Conservation (phyloP, 2,329 filamentous ascomycete genomes). For the Penicillium capsulatum region DNA sequence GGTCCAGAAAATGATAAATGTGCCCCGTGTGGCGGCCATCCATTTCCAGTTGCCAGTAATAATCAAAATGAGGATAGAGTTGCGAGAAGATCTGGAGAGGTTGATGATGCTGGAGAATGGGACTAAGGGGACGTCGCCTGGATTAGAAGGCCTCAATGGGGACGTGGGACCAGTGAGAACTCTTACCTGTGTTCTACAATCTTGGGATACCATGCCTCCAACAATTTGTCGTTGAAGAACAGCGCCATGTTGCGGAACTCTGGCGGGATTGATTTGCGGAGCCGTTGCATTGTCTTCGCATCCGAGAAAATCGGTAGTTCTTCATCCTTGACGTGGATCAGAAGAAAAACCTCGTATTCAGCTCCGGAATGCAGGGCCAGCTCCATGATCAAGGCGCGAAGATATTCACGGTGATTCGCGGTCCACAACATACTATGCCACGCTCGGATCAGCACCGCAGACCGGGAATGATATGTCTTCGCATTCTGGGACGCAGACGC, state of each 20-base stretch:
- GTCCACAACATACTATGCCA: conserved; percentile 79
- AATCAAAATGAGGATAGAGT: conserved; percentile 60
- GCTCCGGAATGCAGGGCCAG: conserved; percentile 68
- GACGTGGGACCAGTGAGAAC: background rate
- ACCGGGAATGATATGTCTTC: conserved; percentile 45
- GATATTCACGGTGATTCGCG: conserved; percentile 73
- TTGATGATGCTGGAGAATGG: conserved; percentile 46
- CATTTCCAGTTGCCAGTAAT: conserved; percentile 70
- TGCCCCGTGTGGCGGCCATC: conserved; percentile 63
- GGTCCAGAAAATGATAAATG: conserved; percentile 69
- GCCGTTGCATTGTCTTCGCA: conserved; percentile 59
- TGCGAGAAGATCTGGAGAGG: conserved; percentile 61
- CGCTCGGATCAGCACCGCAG: conserved; percentile 74
- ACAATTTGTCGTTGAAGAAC: conserved; percentile 30
- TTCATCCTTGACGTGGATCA: conserved; percentile 73
- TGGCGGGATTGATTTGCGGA: conserved; percentile 36
- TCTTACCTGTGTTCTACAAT: conserved; percentile 26
- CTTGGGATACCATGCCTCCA: conserved; percentile 29
- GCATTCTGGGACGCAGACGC: background rate
- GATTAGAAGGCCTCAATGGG: background rate
- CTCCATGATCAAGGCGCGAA: conserved; percentile 81
- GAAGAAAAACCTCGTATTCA: conserved; percentile 71
- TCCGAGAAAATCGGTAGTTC: conserved; percentile 70
- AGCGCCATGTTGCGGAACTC: conserved; percentile 37
- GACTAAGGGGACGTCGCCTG: conserved; percentile 8